Percentiles rank a stretch among this genome's conserved stretches.
Conservation (phyloP, 2,329 filamentous ascomycete genomes). For the Colletotrichum orbiculare region DNA sequence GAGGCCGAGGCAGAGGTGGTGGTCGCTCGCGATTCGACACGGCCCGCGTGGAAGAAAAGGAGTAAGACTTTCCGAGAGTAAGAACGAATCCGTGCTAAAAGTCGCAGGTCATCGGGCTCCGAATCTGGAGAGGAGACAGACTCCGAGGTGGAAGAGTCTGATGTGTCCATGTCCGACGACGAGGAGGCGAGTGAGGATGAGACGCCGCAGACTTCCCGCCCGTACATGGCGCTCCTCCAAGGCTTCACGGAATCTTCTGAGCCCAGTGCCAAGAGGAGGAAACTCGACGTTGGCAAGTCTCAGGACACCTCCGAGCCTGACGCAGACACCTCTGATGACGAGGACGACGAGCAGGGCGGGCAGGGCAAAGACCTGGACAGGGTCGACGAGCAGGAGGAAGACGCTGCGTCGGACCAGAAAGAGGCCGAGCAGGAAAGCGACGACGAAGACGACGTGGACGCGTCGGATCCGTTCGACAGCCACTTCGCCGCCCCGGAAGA, state of each 20-base stretch:
- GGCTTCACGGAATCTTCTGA: constrained; percentile 61
- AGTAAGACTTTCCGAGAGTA: constrained; percentile 42
- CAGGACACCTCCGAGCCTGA: constrained; percentile 38
- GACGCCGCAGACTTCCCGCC: constrained; percentile 50
- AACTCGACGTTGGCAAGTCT: constrained; percentile 55
- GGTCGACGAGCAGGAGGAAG: constrained; percentile 36
- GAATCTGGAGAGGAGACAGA: constrained; percentile 44
- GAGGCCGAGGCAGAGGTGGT: constrained; percentile 42
- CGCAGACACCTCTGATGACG: constrained; percentile 35
- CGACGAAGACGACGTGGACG: constrained; percentile 53
- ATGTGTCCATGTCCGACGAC: constrained; percentile 53
- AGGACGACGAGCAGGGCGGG: constrained; percentile 35
- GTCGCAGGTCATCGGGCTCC: constrained; percentile 39
- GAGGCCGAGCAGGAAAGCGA: constrained; percentile 39
- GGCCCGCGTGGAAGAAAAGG: constrained; percentile 56
- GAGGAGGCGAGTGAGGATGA: constrained; percentile 58
- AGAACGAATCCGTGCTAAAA: not conserved
- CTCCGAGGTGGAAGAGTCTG: constrained; percentile 50
- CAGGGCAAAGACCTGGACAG: constrained; percentile 37
- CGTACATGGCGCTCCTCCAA: constrained; percentile 69
- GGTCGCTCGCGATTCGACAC: constrained; percentile 45
- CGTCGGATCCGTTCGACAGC: constrained; percentile 78
- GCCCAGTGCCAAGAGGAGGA: constrained; percentile 67
- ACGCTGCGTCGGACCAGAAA: constrained; percentile 38
- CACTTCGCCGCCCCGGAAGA: constrained; percentile 81